These are phyloP conservation scores for Neurospora intermedia DNA, from an alignment of 495 filamentous ascomycete species.

Conservation along the genomic window DNA sequence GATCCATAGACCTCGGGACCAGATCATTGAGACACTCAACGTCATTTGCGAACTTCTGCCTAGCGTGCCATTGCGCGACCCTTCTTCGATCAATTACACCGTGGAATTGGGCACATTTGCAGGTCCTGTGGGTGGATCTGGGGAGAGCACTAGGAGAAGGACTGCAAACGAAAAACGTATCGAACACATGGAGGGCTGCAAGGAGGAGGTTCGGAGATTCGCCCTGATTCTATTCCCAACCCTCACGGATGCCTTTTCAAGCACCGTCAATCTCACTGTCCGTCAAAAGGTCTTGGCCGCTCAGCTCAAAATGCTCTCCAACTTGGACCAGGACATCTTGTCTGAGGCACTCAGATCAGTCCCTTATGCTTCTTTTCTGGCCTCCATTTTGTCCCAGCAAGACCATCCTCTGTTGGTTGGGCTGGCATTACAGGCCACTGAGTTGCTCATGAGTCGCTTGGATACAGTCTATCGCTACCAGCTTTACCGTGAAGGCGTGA, in stretches of 20 bases:
- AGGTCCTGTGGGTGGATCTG: conserved; percentile 26
- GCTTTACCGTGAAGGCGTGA: conserved; percentile 95
- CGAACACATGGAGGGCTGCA: conserved; percentile 67
- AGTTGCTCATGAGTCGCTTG: conserved; percentile 73
- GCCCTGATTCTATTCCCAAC: conserved; percentile 93
- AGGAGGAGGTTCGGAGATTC: conserved; percentile 78
- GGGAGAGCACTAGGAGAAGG: conserved; percentile 38
- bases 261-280: conserved; percentile 93
- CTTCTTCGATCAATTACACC: conserved; percentile 38
- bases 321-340: conserved; percentile 72
- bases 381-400: conserved; percentile 90
- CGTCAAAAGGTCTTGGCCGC: conserved; percentile 94
- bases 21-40: conserved; percentile 93
- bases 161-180: conserved; percentile 67
- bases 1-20: conserved; percentile 92
- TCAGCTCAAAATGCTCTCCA: conserved; percentile 97
- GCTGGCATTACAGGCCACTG: conserved; percentile 75
- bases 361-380: conserved; percentile 93
- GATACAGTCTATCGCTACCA: conserved; percentile 87
- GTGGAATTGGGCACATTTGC: conserved; percentile 30
- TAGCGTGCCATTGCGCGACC: conserved; percentile 42
- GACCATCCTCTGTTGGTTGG: conserved; percentile 84
- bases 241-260: conserved; percentile 92
- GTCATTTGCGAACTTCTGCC: conserved; percentile 96
- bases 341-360: conserved; percentile 81